Base-by-base conservation (phyloP, 768 basidiomycete species). In the Trametes cingulata region DNA sequence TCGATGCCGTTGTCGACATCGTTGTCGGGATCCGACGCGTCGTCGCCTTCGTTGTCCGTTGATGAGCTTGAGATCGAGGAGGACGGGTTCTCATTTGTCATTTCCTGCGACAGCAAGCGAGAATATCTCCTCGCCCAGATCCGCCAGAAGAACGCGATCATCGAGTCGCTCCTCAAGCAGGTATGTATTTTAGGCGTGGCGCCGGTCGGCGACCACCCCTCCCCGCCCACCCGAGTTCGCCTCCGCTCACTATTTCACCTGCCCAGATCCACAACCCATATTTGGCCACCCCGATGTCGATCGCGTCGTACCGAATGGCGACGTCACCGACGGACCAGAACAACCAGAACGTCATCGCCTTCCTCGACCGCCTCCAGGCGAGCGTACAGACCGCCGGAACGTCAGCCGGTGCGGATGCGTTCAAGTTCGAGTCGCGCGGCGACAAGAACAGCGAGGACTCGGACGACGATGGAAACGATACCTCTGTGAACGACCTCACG, bases 121-220 rank as follows among this genome's bases (percentile, higher is more conserved):
- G 92, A 93, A 68, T 92, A 92, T 69, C 78, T 94, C 17, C 82
- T 93, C 24, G 89, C 90, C 5, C 90, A 93, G 70, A 87, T 94
- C 63, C 82, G 87, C 54, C 91, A 94, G 75, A 94, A 94, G 76
- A 91, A 94, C 75, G 79, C 84, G 19, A 88, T 93, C 65, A 93
- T 94, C 65, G 89, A 92, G 63, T 88, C 86, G 14, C 82, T 93
- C 14, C 80, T 94, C 64, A 92, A 92, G 70, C 90, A 93, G 78
- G 90, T 86, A 35, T 14, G 78, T 71, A 1, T 33, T 58, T 39
- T 20, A 12, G 7, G 10, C 5, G 42, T 29, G 29, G 29, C 29
- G 6, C 36, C 19, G 13, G 10, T 12, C 39, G 15, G 27, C 17
- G 15, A 35, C 35, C 43, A 22, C n/a, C n/a, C n/a, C n/a, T n/a